A percentile compares a stretch with the other conserved stretches of the same genome.
These are phyloP conservation scores for Fragilaria crotonensis DNA, from an alignment of 108 stramenopile species.

Conservation along the genomic window DNA sequence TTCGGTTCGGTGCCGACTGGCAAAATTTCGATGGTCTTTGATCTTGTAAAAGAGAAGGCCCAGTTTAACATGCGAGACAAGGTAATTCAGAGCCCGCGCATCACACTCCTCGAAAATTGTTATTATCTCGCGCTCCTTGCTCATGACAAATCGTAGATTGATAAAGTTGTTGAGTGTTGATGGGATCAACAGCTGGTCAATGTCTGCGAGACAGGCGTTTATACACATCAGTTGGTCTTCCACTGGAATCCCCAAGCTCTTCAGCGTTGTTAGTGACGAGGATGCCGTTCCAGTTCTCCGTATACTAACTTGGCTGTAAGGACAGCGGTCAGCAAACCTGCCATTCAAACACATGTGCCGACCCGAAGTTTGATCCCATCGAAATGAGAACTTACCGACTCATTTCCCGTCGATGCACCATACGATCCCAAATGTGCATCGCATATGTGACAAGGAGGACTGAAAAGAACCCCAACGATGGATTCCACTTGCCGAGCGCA, in stretches of 20 bases:
- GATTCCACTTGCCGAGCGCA: constrained; percentile 53
- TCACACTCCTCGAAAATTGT: constrained; percentile 87
- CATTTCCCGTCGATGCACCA: constrained; percentile 64
- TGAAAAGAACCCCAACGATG: constrained; percentile 53
- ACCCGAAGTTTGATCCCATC: no score
- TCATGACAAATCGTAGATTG: constrained; percentile 68
- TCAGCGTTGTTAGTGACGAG: constrained; percentile 36
- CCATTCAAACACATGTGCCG: no score
- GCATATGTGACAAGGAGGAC: constrained; percentile 66
- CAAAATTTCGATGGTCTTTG: constrained; percentile 86
- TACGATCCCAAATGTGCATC: constrained; percentile 84
- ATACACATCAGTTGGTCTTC: constrained; percentile 63
- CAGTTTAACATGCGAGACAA: constrained; percentile 83
- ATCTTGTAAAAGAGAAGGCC: constrained; percentile 95
- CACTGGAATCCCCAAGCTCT: constrained; percentile 46
- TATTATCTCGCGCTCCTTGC: constrained; percentile 90
- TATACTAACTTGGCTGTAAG: constrained; percentile 28
- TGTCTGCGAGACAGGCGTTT: constrained; percentile 65
- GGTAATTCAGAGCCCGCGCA: constrained; percentile 87
- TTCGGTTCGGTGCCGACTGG: constrained; percentile 80
- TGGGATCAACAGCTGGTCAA: constrained; percentile 84
- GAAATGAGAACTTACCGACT: no score
- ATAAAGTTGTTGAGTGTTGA: constrained; percentile 91
- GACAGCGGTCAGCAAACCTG: no score
- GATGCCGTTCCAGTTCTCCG: constrained; percentile 44